phyloP scores from a whole-genome alignment of 306 rosid species.

The Quercus parvula region DNA sequence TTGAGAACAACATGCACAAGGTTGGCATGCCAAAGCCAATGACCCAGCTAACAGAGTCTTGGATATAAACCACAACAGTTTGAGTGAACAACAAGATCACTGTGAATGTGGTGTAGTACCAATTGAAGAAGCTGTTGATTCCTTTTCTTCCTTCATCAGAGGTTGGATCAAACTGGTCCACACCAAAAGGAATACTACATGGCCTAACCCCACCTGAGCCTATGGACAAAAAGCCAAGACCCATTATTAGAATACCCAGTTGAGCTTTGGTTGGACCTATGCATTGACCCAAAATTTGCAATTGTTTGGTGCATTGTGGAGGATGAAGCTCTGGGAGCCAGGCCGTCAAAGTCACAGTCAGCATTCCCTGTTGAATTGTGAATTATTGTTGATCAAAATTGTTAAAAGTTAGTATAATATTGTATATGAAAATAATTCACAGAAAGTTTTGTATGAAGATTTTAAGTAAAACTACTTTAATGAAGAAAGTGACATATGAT shows the following conservation, averaged over 20 bases:
- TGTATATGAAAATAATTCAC: background rate
- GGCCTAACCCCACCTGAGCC: constrained; percentile 77
- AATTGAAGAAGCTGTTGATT: constrained; percentile 62
- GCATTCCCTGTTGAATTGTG: constrained; percentile 59
- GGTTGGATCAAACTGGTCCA: constrained; percentile 70
- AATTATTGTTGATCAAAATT: background rate
- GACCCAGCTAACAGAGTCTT: constrained; percentile 78
- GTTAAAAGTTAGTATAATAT: background rate
- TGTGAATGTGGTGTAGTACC: constrained; percentile 52
- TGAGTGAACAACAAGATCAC: constrained; percentile 40
- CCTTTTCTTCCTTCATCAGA: constrained; percentile 63
- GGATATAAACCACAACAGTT: constrained; percentile 61
- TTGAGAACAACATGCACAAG: constrained; percentile 42
- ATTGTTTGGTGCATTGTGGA: constrained; percentile 35
- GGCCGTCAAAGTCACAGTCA: constrained; percentile 52
- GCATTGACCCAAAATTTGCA: constrained; percentile 39
- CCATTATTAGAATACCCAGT: constrained; percentile 40
- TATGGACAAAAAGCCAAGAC: constrained; percentile 44
- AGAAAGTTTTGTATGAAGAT: background rate
- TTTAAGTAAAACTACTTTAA: background rate
- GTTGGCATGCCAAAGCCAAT: constrained; percentile 74
- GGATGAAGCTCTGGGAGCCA: constrained; percentile 70
- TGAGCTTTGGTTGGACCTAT: constrained; percentile 27
- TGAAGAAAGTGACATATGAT: background rate
- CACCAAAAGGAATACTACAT: constrained; percentile 85